Base-by-base conservation (phyloP, 495 filamentous ascomycete species). In the Lepidopterella palustris region DNA sequence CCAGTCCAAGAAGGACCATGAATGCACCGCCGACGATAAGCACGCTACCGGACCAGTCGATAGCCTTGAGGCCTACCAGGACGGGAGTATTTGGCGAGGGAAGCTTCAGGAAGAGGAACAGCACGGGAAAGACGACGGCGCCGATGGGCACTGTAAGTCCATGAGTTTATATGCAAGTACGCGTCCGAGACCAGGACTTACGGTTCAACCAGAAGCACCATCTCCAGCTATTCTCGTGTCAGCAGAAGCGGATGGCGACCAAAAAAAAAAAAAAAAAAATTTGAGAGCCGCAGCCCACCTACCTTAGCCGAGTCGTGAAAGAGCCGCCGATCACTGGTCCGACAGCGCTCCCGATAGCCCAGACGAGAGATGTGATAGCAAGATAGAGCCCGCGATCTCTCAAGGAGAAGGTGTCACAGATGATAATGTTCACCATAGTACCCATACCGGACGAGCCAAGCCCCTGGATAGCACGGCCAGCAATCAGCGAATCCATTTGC, bases 321-420 rank as follows among this genome's bases (percentile, higher is more conserved):
- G 77, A 79, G 26, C 84, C 85, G 6, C 85, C 84, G 39, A 88
- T 71, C 55, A 86, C 68, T 8, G 84, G 85, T 4, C 83, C 84
- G 0, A 78, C 63, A 13, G 71, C 63, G 42, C 45, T 55, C 63
- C 40, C 61, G 35, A 64, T 26, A 6, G 32, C 58, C 57, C 58
- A 64, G 6, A 57, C 49, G 18, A 55, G 21, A n/a, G n/a, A 28
- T 18, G 35, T 51, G 23, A 55, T 47, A 3, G 24, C 57, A 54
- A 60, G 47, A 56, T 56, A 60, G 2, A 64, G 35, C 40, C 20
- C 42, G 8, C 61, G 53, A 29, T 60, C 52, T 11, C 45, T 28
- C 39, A 52, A 9, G 24, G 23, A 53, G 56, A 60, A 55, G 25
- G 32, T 55, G 40, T 64, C 53, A 20, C 35, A 32, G 25, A 58